A percentile compares a stretch with the other conserved stretches of the same genome.
phyloP scores from a whole-genome alignment of 495 filamentous ascomycete genomes.

The Hypoxylon fuscum region DNA sequence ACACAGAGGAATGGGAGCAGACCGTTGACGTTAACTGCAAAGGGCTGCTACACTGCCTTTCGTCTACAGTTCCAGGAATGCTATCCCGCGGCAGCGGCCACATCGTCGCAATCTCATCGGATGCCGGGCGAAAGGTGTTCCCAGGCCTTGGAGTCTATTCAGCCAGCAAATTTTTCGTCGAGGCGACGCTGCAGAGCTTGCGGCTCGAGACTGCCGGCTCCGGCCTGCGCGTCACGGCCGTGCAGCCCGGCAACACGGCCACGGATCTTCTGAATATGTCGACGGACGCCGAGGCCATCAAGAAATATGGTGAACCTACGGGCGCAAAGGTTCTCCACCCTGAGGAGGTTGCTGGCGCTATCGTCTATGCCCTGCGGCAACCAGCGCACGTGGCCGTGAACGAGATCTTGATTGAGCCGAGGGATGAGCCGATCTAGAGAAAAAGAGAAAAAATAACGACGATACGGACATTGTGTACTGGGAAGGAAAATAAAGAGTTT shows the following conservation, averaged over 20 bases:
- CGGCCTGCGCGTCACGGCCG: constrained; percentile 69
- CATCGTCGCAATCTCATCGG: constrained; percentile 75
- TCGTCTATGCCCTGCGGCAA: constrained; percentile 70
- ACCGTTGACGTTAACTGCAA: constrained; percentile 79
- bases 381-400: constrained; percentile 74
- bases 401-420: constrained; percentile 74
- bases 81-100: constrained; percentile 64
- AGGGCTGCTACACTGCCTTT: constrained; percentile 70
- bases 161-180: constrained; percentile 77
- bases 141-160: constrained; percentile 77
- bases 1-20: constrained; percentile 72
- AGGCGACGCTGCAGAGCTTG: constrained; percentile 71
- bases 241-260: constrained; percentile 73
- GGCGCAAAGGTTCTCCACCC: constrained; percentile 71
- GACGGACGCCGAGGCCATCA: constrained; percentile 71
- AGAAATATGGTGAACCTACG: constrained; percentile 73
- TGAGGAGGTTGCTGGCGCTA: constrained; percentile 69
- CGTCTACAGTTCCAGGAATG: constrained; percentile 69
- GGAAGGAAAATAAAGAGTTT: neutral
- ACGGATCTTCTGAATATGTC: constrained; percentile 72
- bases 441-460: neutral
- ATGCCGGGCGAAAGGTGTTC: constrained; percentile 75
- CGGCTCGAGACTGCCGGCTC: constrained; percentile 72
- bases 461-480: neutral
- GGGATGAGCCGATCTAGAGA: constrained; percentile 71